Percentiles rank a stretch among this genome's conserved stretches.
Evolutionary conservation across 106 monocot genomes (phyloP).

Genomic region (Platanthera guangdongensis): DNA sequence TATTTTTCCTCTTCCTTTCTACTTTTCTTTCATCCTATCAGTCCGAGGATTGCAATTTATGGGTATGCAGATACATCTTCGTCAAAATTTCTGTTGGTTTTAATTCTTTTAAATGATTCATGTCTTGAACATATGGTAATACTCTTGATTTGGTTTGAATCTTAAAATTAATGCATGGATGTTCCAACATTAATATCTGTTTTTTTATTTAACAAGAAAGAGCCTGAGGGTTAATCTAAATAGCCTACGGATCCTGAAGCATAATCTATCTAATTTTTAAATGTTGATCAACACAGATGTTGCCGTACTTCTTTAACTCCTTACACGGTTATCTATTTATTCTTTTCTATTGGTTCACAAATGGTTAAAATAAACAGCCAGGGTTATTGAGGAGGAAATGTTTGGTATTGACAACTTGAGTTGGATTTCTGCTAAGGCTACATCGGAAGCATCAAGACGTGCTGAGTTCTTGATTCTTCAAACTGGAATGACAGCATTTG

Average conservation of each 20-base stretch:
- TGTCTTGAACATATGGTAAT: background rate
- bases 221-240: background rate
- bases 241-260: background rate
- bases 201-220: background rate
- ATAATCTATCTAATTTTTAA: background rate
- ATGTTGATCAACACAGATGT: background rate
- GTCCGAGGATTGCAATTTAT: background rate
- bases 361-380: constrained; percentile 36
- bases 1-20: too few relatives aligned
- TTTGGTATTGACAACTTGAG: constrained; percentile 80
- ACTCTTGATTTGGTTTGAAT: background rate
- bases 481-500: constrained; percentile 90
- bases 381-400: constrained; percentile 87
- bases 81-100: background rate
- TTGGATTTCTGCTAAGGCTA: constrained; percentile 86
- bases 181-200: background rate
- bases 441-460: constrained; percentile 50
- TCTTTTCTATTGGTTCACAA: background rate
- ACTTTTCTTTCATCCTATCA: background rate
- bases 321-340: background rate
- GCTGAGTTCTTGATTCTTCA: constrained; percentile 63
- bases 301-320: background rate
- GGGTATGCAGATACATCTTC: background rate
- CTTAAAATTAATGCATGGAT: background rate
- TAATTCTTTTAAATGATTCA: background rate